These are phyloP conservation scores for Tylopilus sp. DNA, from an alignment of 1,284 basidiomycete species.

Conservation along the genomic window DNA sequence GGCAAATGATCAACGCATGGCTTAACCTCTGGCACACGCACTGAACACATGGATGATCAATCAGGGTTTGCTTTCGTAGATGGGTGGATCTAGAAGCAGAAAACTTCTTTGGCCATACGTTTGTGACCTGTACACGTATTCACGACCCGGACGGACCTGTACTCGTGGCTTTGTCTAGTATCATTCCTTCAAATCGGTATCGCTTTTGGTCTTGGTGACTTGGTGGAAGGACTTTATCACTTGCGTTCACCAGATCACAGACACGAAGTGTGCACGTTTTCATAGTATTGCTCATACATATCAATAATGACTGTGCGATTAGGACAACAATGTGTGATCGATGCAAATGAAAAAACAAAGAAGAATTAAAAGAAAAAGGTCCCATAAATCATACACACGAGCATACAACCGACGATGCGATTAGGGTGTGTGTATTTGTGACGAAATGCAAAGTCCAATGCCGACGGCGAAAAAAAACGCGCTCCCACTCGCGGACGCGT, in stretches of 20 bases:
- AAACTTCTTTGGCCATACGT: slow-evolving; percentile 4
- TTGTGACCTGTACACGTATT: slow-evolving; percentile 9
- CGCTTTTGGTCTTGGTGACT: background rate
- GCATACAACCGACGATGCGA: background rate
- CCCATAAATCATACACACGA: slow-evolving; percentile 27
- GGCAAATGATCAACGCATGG: slow-evolving; percentile 20
- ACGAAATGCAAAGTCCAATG: slow-evolving; percentile 11
- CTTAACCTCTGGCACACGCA: background rate
- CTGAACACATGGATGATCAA: background rate
- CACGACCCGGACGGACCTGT: background rate
- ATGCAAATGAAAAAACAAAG: background rate
- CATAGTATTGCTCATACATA: slow-evolving; percentile 24
- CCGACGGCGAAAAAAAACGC: background rate
- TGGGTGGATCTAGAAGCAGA: background rate
- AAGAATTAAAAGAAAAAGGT: background rate
- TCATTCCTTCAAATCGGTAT: too few species aligned
- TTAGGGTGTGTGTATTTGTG: slow-evolving; percentile 10
- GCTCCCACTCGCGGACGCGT: background rate
- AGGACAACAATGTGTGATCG: background rate
- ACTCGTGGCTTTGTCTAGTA: background rate
- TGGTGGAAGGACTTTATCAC: too few species aligned
- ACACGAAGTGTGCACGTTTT: slow-evolving; percentile 6
- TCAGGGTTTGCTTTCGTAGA: background rate
- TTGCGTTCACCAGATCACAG: background rate
- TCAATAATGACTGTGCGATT: slow-evolving; percentile 17